phyloP scores from a whole-genome alignment of 768 basidiomycete genomes.

The Harrya chromipes region DNA sequence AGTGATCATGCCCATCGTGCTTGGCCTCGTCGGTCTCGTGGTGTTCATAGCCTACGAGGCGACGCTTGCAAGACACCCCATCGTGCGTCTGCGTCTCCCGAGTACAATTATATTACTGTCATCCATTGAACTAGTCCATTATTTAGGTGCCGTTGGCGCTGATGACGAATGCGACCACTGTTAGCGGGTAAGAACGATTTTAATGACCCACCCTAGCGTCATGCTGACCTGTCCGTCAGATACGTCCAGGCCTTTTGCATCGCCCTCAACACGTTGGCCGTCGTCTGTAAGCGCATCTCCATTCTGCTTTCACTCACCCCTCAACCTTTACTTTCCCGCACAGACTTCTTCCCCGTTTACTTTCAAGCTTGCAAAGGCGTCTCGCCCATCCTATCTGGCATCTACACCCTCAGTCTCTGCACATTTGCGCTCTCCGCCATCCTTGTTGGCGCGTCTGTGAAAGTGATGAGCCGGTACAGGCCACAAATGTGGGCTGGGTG shows the following conservation, averaged over 20 bases:
- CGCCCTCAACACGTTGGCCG: slow-evolving; percentile 15
- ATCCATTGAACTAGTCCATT: no score
- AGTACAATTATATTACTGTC: no score
- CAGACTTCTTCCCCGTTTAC: slow-evolving; percentile 40
- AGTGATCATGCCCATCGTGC: slow-evolving; percentile 41
- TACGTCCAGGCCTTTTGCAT: slow-evolving; percentile 33
- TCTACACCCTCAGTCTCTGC: slow-evolving; percentile 35
- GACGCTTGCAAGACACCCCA: slow-evolving; percentile 29
- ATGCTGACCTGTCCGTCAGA: not conserved
- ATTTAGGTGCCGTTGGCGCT: no score
- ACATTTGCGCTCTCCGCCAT: slow-evolving; percentile 39
- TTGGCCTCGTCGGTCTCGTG: slow-evolving; percentile 37
- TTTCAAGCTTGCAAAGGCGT: no score
- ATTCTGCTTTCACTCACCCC: not conserved
- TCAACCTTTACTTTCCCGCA: slow-evolving; percentile 13
- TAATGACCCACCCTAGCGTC: not conserved
- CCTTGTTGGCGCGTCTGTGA: slow-evolving; percentile 36
- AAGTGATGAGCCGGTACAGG: slow-evolving; percentile 34
- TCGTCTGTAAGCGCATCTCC: slow-evolving; percentile 20
- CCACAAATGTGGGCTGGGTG: slow-evolving; percentile 37
- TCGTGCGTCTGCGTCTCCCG: slow-evolving; percentile 23
- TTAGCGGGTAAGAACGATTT: slow-evolving; percentile 21
- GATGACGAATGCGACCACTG: no score
- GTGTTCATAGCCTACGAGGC: slow-evolving; percentile 39
- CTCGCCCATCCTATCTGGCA: slow-evolving; percentile 35